Conservation (phyloP, 2,329 filamentous ascomycete genomes). For the Blumeria graminis region DNA sequence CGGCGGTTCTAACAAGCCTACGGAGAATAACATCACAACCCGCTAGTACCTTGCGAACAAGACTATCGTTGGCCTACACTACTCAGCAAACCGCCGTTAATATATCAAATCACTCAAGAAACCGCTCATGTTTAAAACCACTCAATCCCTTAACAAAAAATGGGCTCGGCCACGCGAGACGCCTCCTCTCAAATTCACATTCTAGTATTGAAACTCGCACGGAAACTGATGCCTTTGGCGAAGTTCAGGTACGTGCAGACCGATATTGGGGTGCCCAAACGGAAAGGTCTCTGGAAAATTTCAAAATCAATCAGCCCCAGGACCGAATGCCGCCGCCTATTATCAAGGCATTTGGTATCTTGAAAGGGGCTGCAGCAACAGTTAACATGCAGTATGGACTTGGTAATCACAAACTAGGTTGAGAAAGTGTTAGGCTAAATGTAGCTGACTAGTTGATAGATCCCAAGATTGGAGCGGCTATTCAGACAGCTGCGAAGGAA, state of each 20-base stretch:
- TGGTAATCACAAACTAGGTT: conserved; percentile 23
- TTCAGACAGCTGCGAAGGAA: conserved; percentile 82
- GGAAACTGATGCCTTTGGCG: conserved; percentile 94
- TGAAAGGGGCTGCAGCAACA: conserved; percentile 87
- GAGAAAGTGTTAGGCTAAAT: conserved; percentile 2
- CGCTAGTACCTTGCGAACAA: too few species aligned
- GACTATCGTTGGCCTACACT: too few species aligned
- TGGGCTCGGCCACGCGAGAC: too few species aligned
- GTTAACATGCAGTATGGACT: conserved; percentile 93
- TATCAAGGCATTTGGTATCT: conserved; percentile 79
- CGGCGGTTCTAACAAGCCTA: too few species aligned
- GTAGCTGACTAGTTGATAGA: conserved; percentile 26
- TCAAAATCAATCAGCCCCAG: conserved; percentile 97
- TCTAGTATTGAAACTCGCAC: conserved; percentile 32
- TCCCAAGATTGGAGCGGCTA: conserved; percentile 72
- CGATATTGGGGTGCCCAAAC: conserved; percentile 99
- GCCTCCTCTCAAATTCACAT: too few species aligned
- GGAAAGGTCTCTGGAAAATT: conserved; percentile 87
- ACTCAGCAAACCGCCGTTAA: too few species aligned
- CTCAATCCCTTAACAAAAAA: too few species aligned
- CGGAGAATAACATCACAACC: too few species aligned
- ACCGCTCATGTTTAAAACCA: too few species aligned
- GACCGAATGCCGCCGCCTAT: conserved; percentile 93
- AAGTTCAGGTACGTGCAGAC: conserved; percentile 74
- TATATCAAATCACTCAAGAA: too few species aligned